Evolutionary conservation across 2,329 filamentous ascomycete species (phyloP).

Genomic region (Phialocephala subalpina): DNA sequence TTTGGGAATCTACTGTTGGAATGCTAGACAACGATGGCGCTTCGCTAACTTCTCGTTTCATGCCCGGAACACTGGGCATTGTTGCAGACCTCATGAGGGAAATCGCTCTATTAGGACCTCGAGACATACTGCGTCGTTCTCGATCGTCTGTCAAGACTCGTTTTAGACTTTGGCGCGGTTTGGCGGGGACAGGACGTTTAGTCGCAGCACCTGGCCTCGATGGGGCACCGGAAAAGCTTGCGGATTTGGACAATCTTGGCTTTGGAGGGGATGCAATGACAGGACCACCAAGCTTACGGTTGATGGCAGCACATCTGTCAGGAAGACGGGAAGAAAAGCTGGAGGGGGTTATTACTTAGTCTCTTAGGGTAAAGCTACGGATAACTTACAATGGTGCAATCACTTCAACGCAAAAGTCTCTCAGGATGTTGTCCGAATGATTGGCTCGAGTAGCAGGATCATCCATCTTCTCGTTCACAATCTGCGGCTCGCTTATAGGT

Average conservation of each 20-base stretch:
- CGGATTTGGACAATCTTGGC: constrained; percentile 55
- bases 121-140: constrained; percentile 59
- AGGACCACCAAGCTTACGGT: constrained; percentile 79
- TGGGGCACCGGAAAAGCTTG: constrained; percentile 49
- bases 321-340: constrained; percentile 81
- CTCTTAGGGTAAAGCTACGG: background rate
- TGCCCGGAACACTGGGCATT: constrained; percentile 62
- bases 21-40: constrained; percentile 58
- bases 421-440: constrained; percentile 64
- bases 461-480: constrained; percentile 39
- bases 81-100: constrained; percentile 75
- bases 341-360: constrained; percentile 44
- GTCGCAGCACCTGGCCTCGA: constrained; percentile 60
- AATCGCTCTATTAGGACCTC: constrained; percentile 64
- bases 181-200: constrained; percentile 55
- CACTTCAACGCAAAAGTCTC: constrained; percentile 82
- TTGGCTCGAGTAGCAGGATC: constrained; percentile 29
- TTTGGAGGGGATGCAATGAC: constrained; percentile 64
- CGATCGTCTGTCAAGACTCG: constrained; percentile 69
- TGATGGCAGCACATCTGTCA: constrained; percentile 73
- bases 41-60: constrained; percentile 77
- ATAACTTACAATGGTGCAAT: constrained; percentile 77
- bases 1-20: constrained; percentile 51
- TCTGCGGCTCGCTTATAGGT: constrained; percentile 47
- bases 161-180: constrained; percentile 61